Conservation (phyloP, 768 basidiomycete species). For the Termitomyces sp. region DNA sequence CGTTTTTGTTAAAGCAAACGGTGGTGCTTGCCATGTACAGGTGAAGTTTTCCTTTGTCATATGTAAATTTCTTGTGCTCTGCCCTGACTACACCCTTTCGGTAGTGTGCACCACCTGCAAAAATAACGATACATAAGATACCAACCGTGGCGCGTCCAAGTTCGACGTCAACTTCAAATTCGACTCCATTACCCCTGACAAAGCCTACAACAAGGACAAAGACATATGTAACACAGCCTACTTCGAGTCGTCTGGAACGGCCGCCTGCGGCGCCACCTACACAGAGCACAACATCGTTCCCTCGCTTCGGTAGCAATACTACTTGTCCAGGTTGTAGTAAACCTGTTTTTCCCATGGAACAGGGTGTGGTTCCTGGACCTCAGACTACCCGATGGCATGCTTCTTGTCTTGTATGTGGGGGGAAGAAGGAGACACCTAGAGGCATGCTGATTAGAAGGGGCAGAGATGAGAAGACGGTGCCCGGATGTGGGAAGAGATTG, state of each 20-base stretch:
- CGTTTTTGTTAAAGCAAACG: slow-evolving; percentile 64
- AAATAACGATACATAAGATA: slow-evolving; percentile 37
- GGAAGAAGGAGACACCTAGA: slow-evolving; percentile 51
- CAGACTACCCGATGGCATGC: slow-evolving; percentile 81
- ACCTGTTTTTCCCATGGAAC: slow-evolving; percentile 79
- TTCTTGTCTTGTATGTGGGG: slow-evolving; percentile 77
- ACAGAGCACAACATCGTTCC: slow-evolving; percentile 29
- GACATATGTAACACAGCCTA: slow-evolving; percentile 23
- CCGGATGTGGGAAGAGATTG: slow-evolving; percentile 80
- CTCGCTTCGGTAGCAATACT: slow-evolving; percentile 60
- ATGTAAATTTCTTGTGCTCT: background rate
- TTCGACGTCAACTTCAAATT: slow-evolving; percentile 9
- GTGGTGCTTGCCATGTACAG: slow-evolving; percentile 71
- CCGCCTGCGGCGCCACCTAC: slow-evolving; percentile 35
- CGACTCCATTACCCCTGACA: slow-evolving; percentile 10
- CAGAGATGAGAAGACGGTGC: slow-evolving; percentile 50
- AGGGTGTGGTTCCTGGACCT: slow-evolving; percentile 83
- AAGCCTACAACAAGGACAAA: slow-evolving; percentile 10
- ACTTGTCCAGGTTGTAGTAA: slow-evolving; percentile 75
- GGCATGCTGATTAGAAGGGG: slow-evolving; percentile 35
- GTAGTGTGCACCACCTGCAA: slow-evolving; percentile 47
- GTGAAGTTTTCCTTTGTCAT: slow-evolving; percentile 22
- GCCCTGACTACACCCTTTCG: background rate
- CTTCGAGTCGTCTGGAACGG: slow-evolving; percentile 40
- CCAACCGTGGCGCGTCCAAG: slow-evolving; percentile 24